A percentile compares a stretch with the other conserved stretches of the same genome.
Evolutionary conservation across 179 eudicot genomes (phyloP).

Genomic region (Beta lomatogona): DNA sequence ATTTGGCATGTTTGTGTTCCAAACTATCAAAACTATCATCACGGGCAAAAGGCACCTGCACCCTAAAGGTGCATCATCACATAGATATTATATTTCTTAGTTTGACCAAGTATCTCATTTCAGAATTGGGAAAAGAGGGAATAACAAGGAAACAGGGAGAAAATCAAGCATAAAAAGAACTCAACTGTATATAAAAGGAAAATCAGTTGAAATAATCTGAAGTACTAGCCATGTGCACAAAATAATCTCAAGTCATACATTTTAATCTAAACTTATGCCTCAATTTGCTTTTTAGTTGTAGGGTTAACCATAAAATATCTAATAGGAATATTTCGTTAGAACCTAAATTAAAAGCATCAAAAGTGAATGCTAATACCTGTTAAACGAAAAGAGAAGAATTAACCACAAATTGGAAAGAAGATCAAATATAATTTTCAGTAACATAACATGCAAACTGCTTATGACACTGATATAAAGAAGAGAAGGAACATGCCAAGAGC

Average conservation of each 20-base stretch:
- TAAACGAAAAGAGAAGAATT: neutral
- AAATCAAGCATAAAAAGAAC: neutral
- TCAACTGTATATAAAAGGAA: too few relatives aligned
- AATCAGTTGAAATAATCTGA: neutral
- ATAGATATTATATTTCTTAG: neutral
- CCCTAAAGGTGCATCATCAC: neutral
- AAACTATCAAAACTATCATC: neutral
- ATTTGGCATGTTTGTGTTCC: neutral
- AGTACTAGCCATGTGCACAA: too few relatives aligned
- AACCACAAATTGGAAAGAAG: neutral
- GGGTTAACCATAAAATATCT: too few relatives aligned
- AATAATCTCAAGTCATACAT: too few relatives aligned
- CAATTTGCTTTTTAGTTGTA: too few relatives aligned
- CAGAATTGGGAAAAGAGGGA: neutral
- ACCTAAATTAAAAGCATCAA: too few relatives aligned
- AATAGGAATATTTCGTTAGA: too few relatives aligned
- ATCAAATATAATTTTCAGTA: neutral
- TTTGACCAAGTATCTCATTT: neutral
- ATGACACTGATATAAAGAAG: neutral
- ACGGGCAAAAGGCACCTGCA: neutral
- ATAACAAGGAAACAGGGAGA: neutral
- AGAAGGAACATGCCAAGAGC: conserved; percentile 46
- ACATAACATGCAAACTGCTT: neutral
- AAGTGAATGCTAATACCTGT: too few relatives aligned
- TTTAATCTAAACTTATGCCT: too few relatives aligned